phyloP scores from a whole-genome alignment of 116 monocot species.

The Iris pallida region DNA sequence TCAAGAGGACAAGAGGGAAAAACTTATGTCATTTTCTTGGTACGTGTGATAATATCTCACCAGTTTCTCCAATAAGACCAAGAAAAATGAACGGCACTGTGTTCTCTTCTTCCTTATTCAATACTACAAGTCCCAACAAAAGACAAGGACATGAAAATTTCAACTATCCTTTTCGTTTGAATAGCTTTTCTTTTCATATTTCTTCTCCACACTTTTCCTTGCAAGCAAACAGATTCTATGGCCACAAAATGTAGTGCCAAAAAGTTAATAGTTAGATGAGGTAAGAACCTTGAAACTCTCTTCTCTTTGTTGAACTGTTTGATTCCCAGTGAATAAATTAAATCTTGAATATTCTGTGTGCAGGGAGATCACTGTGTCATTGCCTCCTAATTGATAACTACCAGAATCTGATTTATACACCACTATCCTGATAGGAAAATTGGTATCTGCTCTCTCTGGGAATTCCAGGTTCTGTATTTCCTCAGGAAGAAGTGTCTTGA shows the following conservation, averaged over 20 bases:
- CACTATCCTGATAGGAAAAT: conserved; percentile 50
- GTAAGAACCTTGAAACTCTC: conserved; percentile 73
- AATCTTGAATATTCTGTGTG: conserved; percentile 47
- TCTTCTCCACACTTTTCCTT: too few species aligned
- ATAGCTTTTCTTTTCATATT: too few species aligned
- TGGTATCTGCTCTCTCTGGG: conserved; percentile 26
- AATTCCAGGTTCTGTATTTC: conserved; percentile 62
- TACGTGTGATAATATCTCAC: too few species aligned
- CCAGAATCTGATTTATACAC: conserved; percentile 51
- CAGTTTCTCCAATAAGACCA: too few species aligned
- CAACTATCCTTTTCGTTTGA: too few species aligned
- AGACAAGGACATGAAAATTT: too few species aligned
- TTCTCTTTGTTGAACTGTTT: conserved; percentile 75
- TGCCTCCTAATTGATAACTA: conserved; percentile 10
- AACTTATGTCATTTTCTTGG: too few species aligned
- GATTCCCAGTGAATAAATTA: conserved; percentile 84
- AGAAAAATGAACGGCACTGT: too few species aligned
- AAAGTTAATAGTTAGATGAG: neutral
- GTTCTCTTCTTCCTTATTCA: too few species aligned
- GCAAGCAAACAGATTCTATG: neutral
- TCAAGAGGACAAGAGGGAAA: too few species aligned
- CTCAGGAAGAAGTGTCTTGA: conserved; percentile 61
- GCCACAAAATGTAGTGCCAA: neutral
- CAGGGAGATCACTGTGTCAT: conserved; percentile 20
- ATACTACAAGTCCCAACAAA: too few species aligned